Percentiles rank a stretch among this genome's conserved stretches.
Conservation (phyloP, 2,329 filamentous ascomycete species). For the Falciphora oryzae region DNA sequence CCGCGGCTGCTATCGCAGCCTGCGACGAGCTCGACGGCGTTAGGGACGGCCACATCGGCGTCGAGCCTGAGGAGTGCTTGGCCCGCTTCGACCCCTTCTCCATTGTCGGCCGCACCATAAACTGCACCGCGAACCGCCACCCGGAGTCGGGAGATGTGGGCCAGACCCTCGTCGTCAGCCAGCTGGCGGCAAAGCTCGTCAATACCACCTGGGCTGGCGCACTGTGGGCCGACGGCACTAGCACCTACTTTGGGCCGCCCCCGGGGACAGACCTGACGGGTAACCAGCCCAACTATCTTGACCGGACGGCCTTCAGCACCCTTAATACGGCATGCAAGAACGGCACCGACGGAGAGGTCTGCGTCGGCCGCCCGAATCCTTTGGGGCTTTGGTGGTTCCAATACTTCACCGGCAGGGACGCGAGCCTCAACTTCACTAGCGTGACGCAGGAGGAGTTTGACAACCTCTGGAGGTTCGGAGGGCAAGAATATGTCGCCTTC, state of each 20-base stretch:
- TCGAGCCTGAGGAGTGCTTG: conserved; percentile 28
- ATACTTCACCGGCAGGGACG: neutral
- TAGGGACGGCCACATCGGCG: conserved; percentile 31
- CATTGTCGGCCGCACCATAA: conserved; percentile 4
- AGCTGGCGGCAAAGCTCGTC: conserved; percentile 10
- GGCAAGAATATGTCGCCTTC: neutral
- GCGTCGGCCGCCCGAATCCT: neutral
- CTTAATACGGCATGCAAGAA: neutral
- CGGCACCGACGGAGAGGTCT: neutral
- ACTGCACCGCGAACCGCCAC: conserved; percentile 3
- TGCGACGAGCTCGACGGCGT: conserved; percentile 40
- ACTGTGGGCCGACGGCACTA: conserved; percentile 7
- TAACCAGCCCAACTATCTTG: conserved; percentile 15
- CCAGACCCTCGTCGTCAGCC: conserved; percentile 18
- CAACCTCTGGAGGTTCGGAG: neutral
- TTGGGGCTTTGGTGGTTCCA: neutral
- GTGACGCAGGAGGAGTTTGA: conserved; percentile 1
- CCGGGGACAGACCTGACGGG: conserved; percentile 12
- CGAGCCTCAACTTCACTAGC: neutral
- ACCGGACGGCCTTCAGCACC: conserved; percentile 11
- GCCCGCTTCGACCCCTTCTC: conserved; percentile 15
- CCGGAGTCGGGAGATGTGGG: neutral
- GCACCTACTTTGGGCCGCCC: conserved; percentile 14
- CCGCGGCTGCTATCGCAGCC: conserved; percentile 29
- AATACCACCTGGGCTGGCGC: conserved; percentile 18